Base-by-base conservation (phyloP, 495 filamentous ascomycete genomes). In the Penicillium cataractarum region DNA sequence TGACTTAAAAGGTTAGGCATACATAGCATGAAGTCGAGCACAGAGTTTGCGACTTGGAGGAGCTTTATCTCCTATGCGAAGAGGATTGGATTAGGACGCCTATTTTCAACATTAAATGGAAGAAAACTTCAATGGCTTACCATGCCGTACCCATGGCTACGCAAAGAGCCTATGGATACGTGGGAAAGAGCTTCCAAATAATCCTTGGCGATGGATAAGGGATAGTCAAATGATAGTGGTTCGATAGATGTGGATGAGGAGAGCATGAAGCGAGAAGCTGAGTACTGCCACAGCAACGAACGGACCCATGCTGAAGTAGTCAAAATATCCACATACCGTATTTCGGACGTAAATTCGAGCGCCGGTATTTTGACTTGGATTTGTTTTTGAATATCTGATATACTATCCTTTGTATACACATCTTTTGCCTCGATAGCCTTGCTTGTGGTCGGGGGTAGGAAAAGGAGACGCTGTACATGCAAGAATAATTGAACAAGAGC, bases 221-320 rank as follows among this genome's bases (percentile, higher is more conserved):
- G 65, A 21, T 67, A 67, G 15, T 67, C 65, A 26, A 60, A 63
- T 21, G 65, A 56, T 29, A 67, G 53, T 13, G 61, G 65, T 29
- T 53, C 61, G 13, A 50, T 61, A 12, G 48, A 56, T 0, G 61
- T 57, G n/a, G 61, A 49, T n/a, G 65, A 67, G 8, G 61, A 59
- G 50, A 67, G 65, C 65, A 67, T 67, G 42, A 67, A 67, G 26
- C 52, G 65, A 24, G 65, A 63, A 21, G 65, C 65, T 48, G 65
- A 59, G 37, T 67, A 63, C 29, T 67, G 65, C 65, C 65, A 67
- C 10, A 67, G 57, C 31, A 67, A 40, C 13, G 65, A 61, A 13
- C 65, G 56, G 13, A 67, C 39, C 65, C 65, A 67, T 15, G 65
- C 65, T 0, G 61, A 59, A 13, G 65, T 67, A 5, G 65, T 67